phyloP scores from a whole-genome alignment of 768 basidiomycete genomes.

The Kwoniella sp. region DNA sequence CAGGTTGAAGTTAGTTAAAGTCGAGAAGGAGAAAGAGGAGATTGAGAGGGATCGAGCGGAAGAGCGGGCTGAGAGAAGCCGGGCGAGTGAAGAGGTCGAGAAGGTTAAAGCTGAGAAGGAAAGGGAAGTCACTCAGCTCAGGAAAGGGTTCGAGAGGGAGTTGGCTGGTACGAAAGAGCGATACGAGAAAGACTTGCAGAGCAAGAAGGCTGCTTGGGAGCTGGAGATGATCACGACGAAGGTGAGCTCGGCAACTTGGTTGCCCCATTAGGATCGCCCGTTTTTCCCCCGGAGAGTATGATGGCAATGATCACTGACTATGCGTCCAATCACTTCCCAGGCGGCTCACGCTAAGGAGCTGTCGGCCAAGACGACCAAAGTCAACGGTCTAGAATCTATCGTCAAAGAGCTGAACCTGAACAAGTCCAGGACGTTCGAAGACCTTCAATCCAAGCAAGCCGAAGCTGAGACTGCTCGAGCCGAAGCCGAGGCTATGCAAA shows the following conservation, averaged over 20 bases:
- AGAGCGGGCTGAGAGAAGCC: conserved; percentile 59
- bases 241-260: too few species aligned
- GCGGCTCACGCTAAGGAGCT: conserved; percentile 70
- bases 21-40: conserved; percentile 91
- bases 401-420: conserved; percentile 70
- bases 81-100: conserved; percentile 68
- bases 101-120: conserved; percentile 63
- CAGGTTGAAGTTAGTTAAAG: conserved; percentile 93
- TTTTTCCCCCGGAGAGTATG: too few species aligned
- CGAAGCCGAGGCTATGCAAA: conserved; percentile 72
- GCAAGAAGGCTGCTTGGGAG: conserved; percentile 72
- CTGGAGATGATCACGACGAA: conserved; percentile 73
- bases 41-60: conserved; percentile 66
- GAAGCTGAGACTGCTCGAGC: conserved; percentile 82
- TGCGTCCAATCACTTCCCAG: too few species aligned
- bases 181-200: conserved; percentile 72
- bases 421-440: conserved; percentile 80
- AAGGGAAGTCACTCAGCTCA: conserved; percentile 59
- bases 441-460: conserved; percentile 82
- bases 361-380: conserved; percentile 63
- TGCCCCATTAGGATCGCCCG: too few species aligned
- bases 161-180: conserved; percentile 64
- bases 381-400: conserved; percentile 70
- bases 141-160: conserved; percentile 68
- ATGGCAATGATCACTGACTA: too few species aligned